phyloP scores from a whole-genome alignment of 225 moss, liverwort and hornwort species.

The Marchantia paleacea region DNA sequence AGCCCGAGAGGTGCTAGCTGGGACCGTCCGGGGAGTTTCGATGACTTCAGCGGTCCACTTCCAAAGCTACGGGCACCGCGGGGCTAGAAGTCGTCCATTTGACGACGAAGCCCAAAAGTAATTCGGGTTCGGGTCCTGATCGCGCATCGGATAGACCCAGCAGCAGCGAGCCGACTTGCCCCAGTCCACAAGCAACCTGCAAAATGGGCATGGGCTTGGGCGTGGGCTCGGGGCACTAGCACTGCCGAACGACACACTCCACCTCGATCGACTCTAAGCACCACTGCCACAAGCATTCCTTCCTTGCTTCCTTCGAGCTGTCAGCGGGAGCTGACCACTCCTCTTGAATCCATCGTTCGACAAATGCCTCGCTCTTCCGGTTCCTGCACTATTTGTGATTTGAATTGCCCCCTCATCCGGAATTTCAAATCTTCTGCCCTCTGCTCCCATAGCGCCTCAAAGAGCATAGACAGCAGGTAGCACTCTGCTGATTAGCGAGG shows the following conservation, averaged over 20 bases:
- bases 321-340: no score
- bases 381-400: neutral
- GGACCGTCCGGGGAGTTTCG: no score
- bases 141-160: neutral
- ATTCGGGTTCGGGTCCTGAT: neutral
- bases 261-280: neutral
- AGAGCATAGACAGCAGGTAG: no score
- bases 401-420: neutral
- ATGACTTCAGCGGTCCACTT: no score
- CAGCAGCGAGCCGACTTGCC: neutral
- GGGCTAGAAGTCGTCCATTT: neutral
- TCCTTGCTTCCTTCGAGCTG: neutral
- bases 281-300: neutral
- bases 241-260: neutral
- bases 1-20: no score
- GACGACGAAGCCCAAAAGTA: neutral
- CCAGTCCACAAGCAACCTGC: neutral
- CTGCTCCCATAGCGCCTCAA: neutral
- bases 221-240: neutral
- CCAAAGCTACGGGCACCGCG: neutral
- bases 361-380: no score
- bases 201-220: neutral
- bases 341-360: no score
- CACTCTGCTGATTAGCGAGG: no score
- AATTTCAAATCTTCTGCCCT: neutral